Conservation (phyloP, 371 early-diverging fungal genomes). For the Nosema muscidifuracis region DNA sequence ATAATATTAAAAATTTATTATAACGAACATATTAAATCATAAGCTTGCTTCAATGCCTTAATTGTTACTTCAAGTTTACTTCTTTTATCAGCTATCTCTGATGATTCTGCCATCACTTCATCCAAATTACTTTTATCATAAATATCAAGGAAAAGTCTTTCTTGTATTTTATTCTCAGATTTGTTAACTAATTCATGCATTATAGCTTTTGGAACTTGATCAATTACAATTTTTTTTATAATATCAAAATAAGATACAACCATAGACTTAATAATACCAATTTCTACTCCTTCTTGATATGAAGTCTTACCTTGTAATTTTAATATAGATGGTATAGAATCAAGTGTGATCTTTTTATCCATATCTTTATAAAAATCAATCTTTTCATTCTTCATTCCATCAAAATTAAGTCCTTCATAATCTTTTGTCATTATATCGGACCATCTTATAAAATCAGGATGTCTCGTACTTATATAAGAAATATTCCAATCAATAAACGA, state of each 20-base stretch:
- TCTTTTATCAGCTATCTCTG: conserved; percentile 75
- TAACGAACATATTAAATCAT: conserved; percentile 14
- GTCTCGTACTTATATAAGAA: conserved; percentile 90
- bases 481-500: conserved; percentile 74
- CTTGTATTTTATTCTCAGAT: conserved; percentile 82
- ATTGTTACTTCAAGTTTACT: conserved; percentile 62
- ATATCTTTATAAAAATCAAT: conserved; percentile 34
- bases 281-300: conserved; percentile 86
- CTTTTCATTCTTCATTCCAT: conserved; percentile 12
- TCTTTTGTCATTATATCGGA: conserved; percentile 66
- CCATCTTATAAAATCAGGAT: conserved; percentile 81
- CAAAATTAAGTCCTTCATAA: not conserved
- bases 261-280: conserved; percentile 88
- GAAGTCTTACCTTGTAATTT: conserved; percentile 83
- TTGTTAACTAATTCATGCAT: conserved; percentile 85
- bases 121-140: conserved; percentile 81
- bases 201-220: conserved; percentile 94
- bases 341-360: conserved; percentile 38
- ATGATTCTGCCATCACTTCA: conserved; percentile 83
- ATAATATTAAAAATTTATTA: conserved; percentile 7
- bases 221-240: conserved; percentile 87
- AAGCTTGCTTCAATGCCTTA: conserved; percentile 69
- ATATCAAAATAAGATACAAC: conserved; percentile 88
- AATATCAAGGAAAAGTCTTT: conserved; percentile 81
- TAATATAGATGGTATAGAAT: conserved; percentile 75